Evolutionary conservation across 202 grass and related monocot species (phyloP).

Genomic region (Musa balbisiana): DNA sequence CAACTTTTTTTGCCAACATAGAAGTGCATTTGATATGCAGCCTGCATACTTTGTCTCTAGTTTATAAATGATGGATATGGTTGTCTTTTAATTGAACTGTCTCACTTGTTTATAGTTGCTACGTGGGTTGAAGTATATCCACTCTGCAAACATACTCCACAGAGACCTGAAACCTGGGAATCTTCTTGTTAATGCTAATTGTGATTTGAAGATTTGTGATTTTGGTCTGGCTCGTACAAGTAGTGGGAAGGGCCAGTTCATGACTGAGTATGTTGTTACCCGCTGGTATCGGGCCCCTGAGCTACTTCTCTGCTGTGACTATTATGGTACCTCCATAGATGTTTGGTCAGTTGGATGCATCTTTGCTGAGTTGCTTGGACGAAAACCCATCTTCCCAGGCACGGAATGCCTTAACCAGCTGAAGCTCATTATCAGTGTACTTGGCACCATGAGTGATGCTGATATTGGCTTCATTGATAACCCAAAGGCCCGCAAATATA

Average conservation of each 20-base stretch:
- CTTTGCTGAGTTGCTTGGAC: constrained; percentile 84
- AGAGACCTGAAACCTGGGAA: constrained; percentile 88
- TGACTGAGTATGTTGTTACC: constrained; percentile 82
- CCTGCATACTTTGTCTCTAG: neutral
- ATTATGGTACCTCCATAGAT: constrained; percentile 84
- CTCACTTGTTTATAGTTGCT: constrained; percentile 47
- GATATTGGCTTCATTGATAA: constrained; percentile 66
- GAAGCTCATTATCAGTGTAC: constrained; percentile 80
- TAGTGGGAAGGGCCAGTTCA: constrained; percentile 58
- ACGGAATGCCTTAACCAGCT: constrained; percentile 85
- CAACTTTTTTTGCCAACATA: neutral
- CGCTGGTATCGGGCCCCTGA: constrained; percentile 83
- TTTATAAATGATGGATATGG: neutral
- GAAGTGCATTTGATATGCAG: neutral
- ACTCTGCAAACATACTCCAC: constrained; percentile 86
- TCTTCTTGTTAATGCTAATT: constrained; percentile 89
- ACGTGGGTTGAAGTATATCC: constrained; percentile 84
- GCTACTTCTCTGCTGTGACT: constrained; percentile 73
- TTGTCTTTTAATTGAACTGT: neutral
- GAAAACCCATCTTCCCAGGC: constrained; percentile 88
- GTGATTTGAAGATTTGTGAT: constrained; percentile 91
- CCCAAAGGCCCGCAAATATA: constrained; percentile 76
- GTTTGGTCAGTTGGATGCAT: constrained; percentile 97
- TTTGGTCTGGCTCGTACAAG: constrained; percentile 83
- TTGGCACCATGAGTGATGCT: constrained; percentile 59